Evolutionary conservation across 1,284 basidiomycete genomes (phyloP), one percentile per base, ranked within the genome.

Genomic region (Austroboletus novae-zelandiae): DNA sequence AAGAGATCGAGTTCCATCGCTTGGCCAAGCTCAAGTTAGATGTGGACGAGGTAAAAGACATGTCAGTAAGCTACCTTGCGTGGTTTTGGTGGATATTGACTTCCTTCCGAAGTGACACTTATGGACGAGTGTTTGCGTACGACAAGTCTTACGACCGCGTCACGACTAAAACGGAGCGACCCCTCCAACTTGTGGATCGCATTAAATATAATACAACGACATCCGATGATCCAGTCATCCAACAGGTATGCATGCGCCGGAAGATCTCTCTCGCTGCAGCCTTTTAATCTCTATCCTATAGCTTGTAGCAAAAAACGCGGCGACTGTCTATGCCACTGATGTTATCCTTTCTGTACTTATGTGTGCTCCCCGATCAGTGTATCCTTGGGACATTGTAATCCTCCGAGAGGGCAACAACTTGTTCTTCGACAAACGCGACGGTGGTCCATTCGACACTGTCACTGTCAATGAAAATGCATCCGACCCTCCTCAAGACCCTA

Each of bases 301-400:
- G 90, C 81, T 93, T 57, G 89, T 88, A 40, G 73, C 81, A 57
- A 90, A 87, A 72, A 84, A 85, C 61, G 79, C 81, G 43, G 94
- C 91, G 13, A 86, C 83, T 37, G 85, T 99, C 52, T 99, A 94
- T 69, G 89, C 94, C 20, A 99, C 96, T 35, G 97, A 99, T 75
- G 86, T 90, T 56, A 98, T 99, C 66, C 83, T 99, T 44, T 89
- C 91, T 54, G 88, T 98, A 17, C 84, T 99, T 57, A 99, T 99
- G 97, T 94, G 90, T 61, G 89, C 96, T 9, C 86, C 94, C 7
- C 81, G 97, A 58, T 95, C 94, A 14, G 91, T 98, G 53, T 96
- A 98, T 74, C 96, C 97, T 23, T 99, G 97, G 97, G 97, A 99
- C 69, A 94, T 99, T 56, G 90, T 99, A 57, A 89, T 99, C 60